Percentiles rank a stretch among this genome's conserved stretches.
These are phyloP conservation scores for Cerrena zonata DNA, from an alignment of 1,284 basidiomycete species.

Conservation along the genomic window DNA sequence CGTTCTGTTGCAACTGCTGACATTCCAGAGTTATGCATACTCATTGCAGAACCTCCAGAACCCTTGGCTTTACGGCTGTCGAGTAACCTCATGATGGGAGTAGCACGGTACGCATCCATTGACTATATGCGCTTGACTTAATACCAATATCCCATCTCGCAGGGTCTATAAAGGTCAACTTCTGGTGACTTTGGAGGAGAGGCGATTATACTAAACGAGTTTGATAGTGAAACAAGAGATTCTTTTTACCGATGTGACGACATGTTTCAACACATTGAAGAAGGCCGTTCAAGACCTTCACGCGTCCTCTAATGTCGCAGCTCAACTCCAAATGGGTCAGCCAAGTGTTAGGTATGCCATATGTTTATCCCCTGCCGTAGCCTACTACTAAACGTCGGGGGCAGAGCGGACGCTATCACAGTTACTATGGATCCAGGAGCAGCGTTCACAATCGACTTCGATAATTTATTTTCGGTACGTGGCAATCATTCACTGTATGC, in stretches of 20 bases:
- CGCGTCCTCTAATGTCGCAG: constrained; percentile 35
- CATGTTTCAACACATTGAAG: constrained; percentile 69
- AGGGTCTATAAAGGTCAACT: constrained; percentile 72
- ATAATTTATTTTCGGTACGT: constrained; percentile 60
- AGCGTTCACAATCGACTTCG: constrained; percentile 57
- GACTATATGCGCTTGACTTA: constrained; percentile 8
- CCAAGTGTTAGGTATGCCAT: constrained; percentile 51
- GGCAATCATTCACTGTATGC: constrained; percentile 1
- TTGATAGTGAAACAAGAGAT: constrained; percentile 81
- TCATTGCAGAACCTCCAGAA: constrained; percentile 77
- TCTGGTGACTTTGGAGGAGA: constrained; percentile 1
- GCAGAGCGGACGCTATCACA: constrained; percentile 56
- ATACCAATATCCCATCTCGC: background rate
- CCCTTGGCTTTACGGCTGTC: constrained; percentile 80
- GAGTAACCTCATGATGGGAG: constrained; percentile 82
- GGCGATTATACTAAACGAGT: too few species aligned
- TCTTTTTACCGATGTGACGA: constrained; percentile 70
- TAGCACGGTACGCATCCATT: constrained; percentile 62
- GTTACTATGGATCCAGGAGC: constrained; percentile 49
- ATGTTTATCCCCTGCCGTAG: background rate
- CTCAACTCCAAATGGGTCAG: constrained; percentile 64
- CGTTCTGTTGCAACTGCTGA: constrained; percentile 76
- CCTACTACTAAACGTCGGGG: background rate
- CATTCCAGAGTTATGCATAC: constrained; percentile 70
- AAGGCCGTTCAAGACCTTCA: constrained; percentile 65